Evolutionary conservation across 75 land plant species (phyloP).

Genomic region (Adiantum capillusveneris): DNA sequence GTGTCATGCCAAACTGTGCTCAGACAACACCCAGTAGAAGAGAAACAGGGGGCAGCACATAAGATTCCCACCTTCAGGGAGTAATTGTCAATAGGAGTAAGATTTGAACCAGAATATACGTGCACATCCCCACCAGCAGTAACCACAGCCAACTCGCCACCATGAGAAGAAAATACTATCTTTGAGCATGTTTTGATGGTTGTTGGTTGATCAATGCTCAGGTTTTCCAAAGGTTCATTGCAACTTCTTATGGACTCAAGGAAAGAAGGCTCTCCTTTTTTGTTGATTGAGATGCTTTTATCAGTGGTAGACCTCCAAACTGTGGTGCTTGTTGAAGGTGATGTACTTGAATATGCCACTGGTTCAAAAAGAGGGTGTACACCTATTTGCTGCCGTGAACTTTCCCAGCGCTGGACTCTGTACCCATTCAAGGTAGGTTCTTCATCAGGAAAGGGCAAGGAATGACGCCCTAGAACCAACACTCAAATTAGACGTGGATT

Average conservation of each 20-base stretch:
- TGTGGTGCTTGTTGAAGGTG: conserved; percentile 65
- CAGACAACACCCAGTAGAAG: conserved; percentile 88
- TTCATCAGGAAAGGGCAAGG: no score
- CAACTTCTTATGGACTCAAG: not conserved
- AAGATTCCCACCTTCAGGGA: conserved; percentile 59
- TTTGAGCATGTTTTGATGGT: conserved; percentile 63
- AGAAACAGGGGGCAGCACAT: conserved; percentile 87
- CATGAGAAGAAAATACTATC: conserved; percentile 78
- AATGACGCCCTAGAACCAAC: no score
- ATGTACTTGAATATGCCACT: conserved; percentile 59
- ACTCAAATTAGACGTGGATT: no score
- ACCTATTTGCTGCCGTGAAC: conserved; percentile 73
- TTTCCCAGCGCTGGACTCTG: conserved; percentile 93
- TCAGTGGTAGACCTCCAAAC: conserved; percentile 73
- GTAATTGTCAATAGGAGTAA: conserved; percentile 70
- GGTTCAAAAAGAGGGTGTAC: conserved; percentile 86
- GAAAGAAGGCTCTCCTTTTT: not conserved
- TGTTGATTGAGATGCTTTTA: conserved; percentile 45
- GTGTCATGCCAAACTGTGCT: conserved; percentile 91
- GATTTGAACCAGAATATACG: conserved; percentile 66
- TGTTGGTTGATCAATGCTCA: conserved; percentile 30
- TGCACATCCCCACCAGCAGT: conserved; percentile 77
- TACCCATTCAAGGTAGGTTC: conserved; percentile 64
- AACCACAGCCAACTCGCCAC: conserved; percentile 89
- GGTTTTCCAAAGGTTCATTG: not conserved